Evolutionary conservation across 2,329 filamentous ascomycete species (phyloP), one percentile per base, ranked within the genome.

Genomic region (Dendryphion nanum): DNA sequence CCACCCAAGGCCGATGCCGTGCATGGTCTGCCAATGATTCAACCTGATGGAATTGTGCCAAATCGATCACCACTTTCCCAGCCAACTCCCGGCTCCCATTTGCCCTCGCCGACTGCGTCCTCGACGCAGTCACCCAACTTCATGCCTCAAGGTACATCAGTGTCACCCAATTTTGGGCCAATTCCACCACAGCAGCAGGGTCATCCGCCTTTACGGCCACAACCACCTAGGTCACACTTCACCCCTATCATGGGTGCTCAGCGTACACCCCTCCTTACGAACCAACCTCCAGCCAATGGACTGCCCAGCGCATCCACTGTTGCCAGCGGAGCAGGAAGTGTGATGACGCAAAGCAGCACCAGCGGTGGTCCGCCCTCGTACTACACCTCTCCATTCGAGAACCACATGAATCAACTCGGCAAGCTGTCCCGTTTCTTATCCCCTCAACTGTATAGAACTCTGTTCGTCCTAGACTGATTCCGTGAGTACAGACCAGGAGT

Each of bases 351-450:
- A 24, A 61, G 55, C 47, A 65, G 59, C 37, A 53, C 53, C 24
- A 51, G 44, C 30, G 53, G 48, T 33, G 63, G 57, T 30, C 64
- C 75, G 28, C 69, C 73, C 14, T 67, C 69, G 37, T 95, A 85
- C 69, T 96, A 95, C 63, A 82, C 86, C 34, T 85, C 88, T 41
- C 85, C 87, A 14, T 96, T 95, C 70, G 89, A 94, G 62, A 93
- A 86, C 66, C 91, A 96, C 67, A 90, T 94, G 69, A 87, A 94
- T 68, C 89, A 95, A 75, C 81, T 97, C 67, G 91, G 91, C 86
- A 89, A 86, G 89, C 76, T 77, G 61, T 67, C 77, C 75, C 73
- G 57, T 67, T 70, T 70, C 68, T 60, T 75, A 65, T 65, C 63
- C 55, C 58, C 57, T 63, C 63, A 55, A 69, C 60, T 48, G 55